Percentiles rank a stretch among this genome's conserved stretches.
Conservation (phyloP, 306 rosid genomes). For the Sicyos baderoa region DNA sequence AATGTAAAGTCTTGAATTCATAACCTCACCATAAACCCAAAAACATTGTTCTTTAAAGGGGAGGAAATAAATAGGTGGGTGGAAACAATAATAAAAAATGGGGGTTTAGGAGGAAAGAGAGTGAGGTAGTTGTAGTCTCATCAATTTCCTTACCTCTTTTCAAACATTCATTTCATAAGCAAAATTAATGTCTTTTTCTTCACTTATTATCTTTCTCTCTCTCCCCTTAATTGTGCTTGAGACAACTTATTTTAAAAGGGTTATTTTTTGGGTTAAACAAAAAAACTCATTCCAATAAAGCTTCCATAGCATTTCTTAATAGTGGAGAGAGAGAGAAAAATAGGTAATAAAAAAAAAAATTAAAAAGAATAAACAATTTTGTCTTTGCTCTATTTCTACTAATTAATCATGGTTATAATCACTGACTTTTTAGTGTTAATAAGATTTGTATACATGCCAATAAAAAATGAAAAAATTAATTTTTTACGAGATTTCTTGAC, state of each 20-base stretch:
- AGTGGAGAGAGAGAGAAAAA: neutral
- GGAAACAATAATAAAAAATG: slow-evolving; percentile 3
- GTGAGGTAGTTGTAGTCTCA: slow-evolving; percentile 14
- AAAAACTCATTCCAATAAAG: neutral
- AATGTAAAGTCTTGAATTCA: no score
- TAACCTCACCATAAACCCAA: no score
- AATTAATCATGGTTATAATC: no score
- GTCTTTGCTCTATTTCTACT: no score
- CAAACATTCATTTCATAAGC: slow-evolving; percentile 4
- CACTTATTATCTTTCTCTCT: neutral
- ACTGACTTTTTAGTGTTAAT: no score
- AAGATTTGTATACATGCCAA: no score
- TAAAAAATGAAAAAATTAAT: no score
- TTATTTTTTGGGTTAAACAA: neutral
- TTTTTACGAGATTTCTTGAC: no score
- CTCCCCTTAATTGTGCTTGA: neutral
- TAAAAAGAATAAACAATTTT: no score
- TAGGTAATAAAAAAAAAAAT: no score
- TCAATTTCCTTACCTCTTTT: slow-evolving; percentile 3
- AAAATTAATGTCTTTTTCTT: neutral
- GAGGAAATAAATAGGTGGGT: slow-evolving; percentile 3
- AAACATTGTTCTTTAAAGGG: no score
- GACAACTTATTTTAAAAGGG: neutral
- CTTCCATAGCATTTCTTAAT: neutral
- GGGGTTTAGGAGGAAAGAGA: neutral